Evolutionary conservation across 257 asterid species (phyloP), one percentile per base, ranked within the genome.

Genomic region (Solanum chmielewskii): DNA sequence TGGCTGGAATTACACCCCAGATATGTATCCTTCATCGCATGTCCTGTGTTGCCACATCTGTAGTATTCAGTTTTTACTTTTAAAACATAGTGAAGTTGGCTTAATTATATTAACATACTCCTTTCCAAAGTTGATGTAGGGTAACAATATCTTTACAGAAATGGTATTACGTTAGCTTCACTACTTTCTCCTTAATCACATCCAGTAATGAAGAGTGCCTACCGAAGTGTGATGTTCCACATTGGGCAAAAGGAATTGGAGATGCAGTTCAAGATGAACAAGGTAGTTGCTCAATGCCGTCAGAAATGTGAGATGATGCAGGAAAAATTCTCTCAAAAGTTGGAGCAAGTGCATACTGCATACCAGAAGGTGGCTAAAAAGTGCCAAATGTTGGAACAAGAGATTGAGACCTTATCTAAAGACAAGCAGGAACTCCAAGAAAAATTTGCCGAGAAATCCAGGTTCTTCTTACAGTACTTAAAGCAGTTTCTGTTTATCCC

Each of bases 391-490:
- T 78, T 94, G 97, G 98, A 94, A 87, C 98, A 96, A 91, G 97
- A 95, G 92, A 91, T 92, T 52, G 97, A 94, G 89, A 96, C 88
- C 89, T 82, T 94, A 89, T 86, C 95, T 64, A 95, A 94, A 92
- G 99, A 96, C 90, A 96, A 96, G 90, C 94, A 92, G 89, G 99
- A 95, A 91, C 98, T 96, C 85, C 98, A 96, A 89, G 97, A 95
- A 88, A 94, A 95, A 73, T 94, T 93, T 91, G 93, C 98, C 52
- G 99, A 97, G 89, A 97, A 97, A 88, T 97, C 98, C 93, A 94
- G 98, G 99, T 95, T 31, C 70, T 6, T 27, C 64, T 47, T 47
- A 80, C 44, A 47, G 3, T 78, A 9, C 21, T 9, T 1, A 78
- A 77, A 21, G 23, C 37, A 78, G 25, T 9, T 27, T 78, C 66